A percentile compares a stretch with the other conserved stretches of the same genome.
These are phyloP conservation scores for Phytophthora cactorum DNA, from an alignment of 352 stramenopile genomes.

Conservation along the genomic window DNA sequence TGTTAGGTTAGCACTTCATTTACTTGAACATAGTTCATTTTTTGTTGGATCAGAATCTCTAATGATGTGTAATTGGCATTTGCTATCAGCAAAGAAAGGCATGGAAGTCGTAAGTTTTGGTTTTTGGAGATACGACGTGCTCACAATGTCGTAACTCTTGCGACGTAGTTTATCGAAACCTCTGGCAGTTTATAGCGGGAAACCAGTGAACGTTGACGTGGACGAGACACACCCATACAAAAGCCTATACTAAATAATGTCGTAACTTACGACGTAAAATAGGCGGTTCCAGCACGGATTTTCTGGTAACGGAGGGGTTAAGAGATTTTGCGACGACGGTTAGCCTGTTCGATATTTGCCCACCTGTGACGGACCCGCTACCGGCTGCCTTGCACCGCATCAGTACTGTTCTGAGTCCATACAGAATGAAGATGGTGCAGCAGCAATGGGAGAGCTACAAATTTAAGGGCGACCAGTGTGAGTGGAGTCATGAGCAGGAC, in stretches of 20 bases:
- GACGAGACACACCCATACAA: not conserved
- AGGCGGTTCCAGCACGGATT: not conserved
- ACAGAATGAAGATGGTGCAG: not conserved
- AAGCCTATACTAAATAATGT: not conserved
- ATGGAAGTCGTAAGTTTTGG: not conserved
- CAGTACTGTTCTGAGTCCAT: not conserved
- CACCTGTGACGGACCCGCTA: too few species aligned
- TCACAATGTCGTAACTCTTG: not conserved
- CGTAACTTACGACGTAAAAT: not conserved
- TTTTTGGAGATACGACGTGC: not conserved
- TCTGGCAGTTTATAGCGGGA: too few species aligned
- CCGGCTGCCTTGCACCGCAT: not conserved
- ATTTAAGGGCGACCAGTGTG: not conserved
- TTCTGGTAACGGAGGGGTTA: not conserved
- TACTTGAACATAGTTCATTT: not conserved
- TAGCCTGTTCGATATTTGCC: too few species aligned
- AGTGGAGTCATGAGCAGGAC: not conserved
- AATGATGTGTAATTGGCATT: not conserved
- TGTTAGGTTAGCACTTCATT: not conserved
- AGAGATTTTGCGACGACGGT: too few species aligned
- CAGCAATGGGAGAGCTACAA: not conserved
- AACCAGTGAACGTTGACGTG: not conserved
- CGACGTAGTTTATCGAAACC: not conserved
- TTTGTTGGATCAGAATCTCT: not conserved
- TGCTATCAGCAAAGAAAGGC: not conserved